Conservation (phyloP, 768 basidiomycete genomes). For the Aureoboletus auriporus region DNA sequence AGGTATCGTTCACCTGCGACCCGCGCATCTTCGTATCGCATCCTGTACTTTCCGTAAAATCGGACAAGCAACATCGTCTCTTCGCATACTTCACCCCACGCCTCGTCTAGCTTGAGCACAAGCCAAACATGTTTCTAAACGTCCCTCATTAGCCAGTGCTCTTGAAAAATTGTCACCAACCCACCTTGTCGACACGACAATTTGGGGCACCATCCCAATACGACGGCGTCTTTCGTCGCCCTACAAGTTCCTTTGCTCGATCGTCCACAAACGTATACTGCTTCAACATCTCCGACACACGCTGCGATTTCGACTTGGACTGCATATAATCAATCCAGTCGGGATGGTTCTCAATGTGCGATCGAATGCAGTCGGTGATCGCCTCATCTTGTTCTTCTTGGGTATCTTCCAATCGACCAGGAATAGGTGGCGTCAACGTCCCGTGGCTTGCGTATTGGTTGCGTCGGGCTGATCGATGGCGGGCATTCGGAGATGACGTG, state of each 20-base stretch:
- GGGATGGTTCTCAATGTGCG: constrained; percentile 40
- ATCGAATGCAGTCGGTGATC: constrained; percentile 42
- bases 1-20: constrained; percentile 50
- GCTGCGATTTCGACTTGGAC: constrained; percentile 37
- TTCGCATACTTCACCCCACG: constrained; percentile 44
- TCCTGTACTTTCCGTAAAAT: constrained; percentile 56
- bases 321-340: constrained; percentile 46
- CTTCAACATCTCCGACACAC: constrained; percentile 39
- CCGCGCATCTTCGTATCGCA: constrained; percentile 42
- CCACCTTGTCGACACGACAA: constrained; percentile 41
- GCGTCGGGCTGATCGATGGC: background rate
- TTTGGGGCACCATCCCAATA: constrained; percentile 34
- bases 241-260: constrained; percentile 44
- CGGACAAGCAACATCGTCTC: constrained; percentile 49
- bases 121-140: constrained; percentile 45
- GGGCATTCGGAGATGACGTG: constrained; percentile 4
- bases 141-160: background rate
- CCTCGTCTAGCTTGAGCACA: constrained; percentile 42
- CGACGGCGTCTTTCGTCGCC: constrained; percentile 39
- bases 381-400: constrained; percentile 38
- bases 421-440: constrained; percentile 21
- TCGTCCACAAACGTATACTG: constrained; percentile 53
- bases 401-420: constrained; percentile 29
- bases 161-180: background rate
- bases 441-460: constrained; percentile 2